Percentiles rank a stretch among this genome's conserved stretches.
Evolutionary conservation across 1,284 basidiomycete species (phyloP).

Genomic region (Sporisorium iseilematis-ciliati): DNA sequence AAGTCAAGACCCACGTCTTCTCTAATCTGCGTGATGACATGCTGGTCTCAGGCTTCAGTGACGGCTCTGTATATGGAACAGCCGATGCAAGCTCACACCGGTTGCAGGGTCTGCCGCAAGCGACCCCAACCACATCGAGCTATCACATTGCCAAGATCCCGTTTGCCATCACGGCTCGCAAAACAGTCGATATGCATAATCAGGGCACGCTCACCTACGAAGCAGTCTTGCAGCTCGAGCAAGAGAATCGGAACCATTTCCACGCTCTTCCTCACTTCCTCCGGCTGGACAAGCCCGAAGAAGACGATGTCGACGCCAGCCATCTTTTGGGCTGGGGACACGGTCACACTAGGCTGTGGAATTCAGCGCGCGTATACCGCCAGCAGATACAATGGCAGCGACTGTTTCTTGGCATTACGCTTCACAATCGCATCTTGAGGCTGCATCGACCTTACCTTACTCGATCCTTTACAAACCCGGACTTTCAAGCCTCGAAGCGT

Average conservation of each 20-base stretch:
- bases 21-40: constrained; percentile 10
- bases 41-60: not conserved
- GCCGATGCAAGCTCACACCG: not conserved
- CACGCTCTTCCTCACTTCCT: constrained; percentile 2
- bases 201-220: constrained; percentile 2
- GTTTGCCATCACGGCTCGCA: constrained; percentile 5
- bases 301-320: not conserved
- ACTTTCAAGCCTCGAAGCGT: not conserved
- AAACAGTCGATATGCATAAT: constrained; percentile 6
- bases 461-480: not conserved
- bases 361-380: not conserved
- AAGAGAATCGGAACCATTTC: constrained; percentile 5
- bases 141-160: constrained; percentile 10
- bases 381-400: constrained; percentile 10
- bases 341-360: not conserved
- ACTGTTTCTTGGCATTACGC: constrained; percentile 5
- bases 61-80: not conserved
- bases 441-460: constrained; percentile 7
- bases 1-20: constrained; percentile 4
- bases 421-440: constrained; percentile 6
- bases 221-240: constrained; percentile 6
- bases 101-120: not conserved
- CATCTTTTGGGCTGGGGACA: constrained; percentile 3
- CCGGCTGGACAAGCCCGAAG: constrained; percentile 8
- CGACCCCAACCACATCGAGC: constrained; percentile 2